These are phyloP conservation scores for Coemansia sp. DNA, from an alignment of 192 early-diverging fungal genomes.

Conservation along the genomic window DNA sequence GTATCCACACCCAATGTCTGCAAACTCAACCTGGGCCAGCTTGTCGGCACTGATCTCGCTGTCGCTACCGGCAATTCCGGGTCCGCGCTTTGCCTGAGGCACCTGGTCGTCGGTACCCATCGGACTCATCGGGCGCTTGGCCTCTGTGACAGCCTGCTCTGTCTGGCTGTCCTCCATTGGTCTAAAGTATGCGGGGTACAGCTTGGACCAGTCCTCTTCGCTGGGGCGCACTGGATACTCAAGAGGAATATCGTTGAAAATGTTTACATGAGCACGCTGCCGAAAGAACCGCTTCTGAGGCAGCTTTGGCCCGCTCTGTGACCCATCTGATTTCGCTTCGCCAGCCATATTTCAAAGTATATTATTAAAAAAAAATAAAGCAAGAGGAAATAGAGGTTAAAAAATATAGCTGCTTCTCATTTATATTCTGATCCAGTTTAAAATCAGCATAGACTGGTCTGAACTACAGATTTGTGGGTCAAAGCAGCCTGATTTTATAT, in stretches of 20 bases:
- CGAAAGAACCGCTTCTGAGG: constrained; percentile 80
- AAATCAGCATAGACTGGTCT: background rate
- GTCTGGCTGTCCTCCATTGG: constrained; percentile 2
- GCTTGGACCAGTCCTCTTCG: constrained; percentile 85
- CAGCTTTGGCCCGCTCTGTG: constrained; percentile 34
- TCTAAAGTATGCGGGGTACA: constrained; percentile 73
- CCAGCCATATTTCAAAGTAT: constrained; percentile 20
- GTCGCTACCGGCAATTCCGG: constrained; percentile 2
- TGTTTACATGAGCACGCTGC: constrained; percentile 95
- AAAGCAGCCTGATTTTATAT: background rate
- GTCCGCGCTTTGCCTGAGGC: constrained; percentile 30
- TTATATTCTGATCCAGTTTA: background rate
- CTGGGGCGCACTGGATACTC: constrained; percentile 83
- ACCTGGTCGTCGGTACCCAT: background rate
- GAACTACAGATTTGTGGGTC: too few relatives aligned
- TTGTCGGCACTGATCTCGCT: background rate
- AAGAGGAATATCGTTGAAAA: constrained; percentile 92
- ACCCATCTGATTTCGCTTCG: background rate
- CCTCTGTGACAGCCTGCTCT: constrained; percentile 7
- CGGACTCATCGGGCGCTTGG: constrained; percentile 27
- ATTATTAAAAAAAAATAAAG: too few relatives aligned
- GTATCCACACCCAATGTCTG: constrained; percentile 98
- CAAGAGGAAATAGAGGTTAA: too few relatives aligned
- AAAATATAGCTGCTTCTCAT: too few relatives aligned
- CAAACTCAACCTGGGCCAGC: constrained; percentile 77